Base-by-base conservation (phyloP, 139 green algal genomes). In the Tetradesmus obliquus region DNA sequence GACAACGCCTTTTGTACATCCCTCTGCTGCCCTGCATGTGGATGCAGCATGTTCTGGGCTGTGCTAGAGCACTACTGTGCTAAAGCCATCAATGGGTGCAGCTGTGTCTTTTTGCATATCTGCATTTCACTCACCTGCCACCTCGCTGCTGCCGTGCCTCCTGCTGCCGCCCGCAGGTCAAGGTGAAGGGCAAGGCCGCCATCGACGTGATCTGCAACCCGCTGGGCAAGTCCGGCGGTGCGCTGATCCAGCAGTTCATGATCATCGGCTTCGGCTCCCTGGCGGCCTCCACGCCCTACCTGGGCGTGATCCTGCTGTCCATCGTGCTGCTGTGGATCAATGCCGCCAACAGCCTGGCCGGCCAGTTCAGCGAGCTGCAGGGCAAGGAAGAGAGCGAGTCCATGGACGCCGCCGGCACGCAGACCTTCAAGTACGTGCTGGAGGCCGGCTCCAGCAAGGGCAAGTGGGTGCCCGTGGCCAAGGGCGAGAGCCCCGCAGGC, bases 141-240 rank as follows among this genome's bases (percentile, higher is more conserved):
- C 32, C 32, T 45, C 32, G 9, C 60, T 71, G 60, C 60, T 71
- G 60, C 60, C 10, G 15, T 10, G 12, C 60, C 15, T 20, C 2
- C 60, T 71, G 7, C 8, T 71, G 60, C 55, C 54, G 22, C 55
- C 24, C 58, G 15, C 93, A 95, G 91, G 93, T 98, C 62, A 95
- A 96, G 92, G 95, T 92, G 92, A 99, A 99, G 97, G 98, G 98
- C 94, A 99, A 99, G 97, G 98, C 98, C 88, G 98, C 98, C 89
- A 99, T 99, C 91, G 98, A 99, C 88, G 98, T 99, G 71, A 98
- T 99, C 89, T 99, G 98, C 97, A 99, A 99, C 96, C 98, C 98
- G 12, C 96, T 99, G 81, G 98, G 98, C 94, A 99, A 99, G 97
- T 99, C 98, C 17, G 98, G 98, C 69, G 98, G 98, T 91, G 97